Conservation (phyloP, 495 filamentous ascomycete species). For the Glonium stellatum region DNA sequence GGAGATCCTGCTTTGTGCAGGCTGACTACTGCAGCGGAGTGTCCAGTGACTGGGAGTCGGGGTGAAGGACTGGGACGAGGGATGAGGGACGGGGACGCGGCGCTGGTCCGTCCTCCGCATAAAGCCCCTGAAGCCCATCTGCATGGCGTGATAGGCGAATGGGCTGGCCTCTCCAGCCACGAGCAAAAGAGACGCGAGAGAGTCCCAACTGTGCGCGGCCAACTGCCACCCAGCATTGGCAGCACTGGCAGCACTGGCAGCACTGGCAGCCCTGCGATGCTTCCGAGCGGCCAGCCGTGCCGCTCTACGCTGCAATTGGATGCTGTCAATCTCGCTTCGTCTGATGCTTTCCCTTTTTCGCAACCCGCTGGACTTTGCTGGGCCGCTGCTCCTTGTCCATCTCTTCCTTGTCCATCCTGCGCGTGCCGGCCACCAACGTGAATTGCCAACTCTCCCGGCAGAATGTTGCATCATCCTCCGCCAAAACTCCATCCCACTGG, state of each 20-base stretch:
- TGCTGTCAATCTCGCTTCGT: neutral
- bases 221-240: neutral
- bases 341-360: neutral
- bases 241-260: neutral
- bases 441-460: neutral
- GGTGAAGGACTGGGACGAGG: neutral
- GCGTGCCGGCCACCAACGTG: neutral
- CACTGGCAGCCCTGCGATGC: neutral
- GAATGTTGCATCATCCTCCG: neutral
- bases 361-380: neutral
- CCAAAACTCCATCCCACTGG: neutral
- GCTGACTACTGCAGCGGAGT: too few species aligned
- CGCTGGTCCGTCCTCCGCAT: neutral
- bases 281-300: neutral
- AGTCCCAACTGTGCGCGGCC: neutral
- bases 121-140: neutral
- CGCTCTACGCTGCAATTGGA: neutral
- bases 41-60: neutral
- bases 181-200: too few species aligned
- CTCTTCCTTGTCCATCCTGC: too few species aligned
- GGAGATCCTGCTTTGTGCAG: too few species aligned
- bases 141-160: neutral
- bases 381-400: too few species aligned
- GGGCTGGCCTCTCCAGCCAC: neutral
- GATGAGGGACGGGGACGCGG: neutral